Evolutionary conservation across 2,329 filamentous ascomycete species (phyloP).

Genomic region (Colletotrichum melonis): DNA sequence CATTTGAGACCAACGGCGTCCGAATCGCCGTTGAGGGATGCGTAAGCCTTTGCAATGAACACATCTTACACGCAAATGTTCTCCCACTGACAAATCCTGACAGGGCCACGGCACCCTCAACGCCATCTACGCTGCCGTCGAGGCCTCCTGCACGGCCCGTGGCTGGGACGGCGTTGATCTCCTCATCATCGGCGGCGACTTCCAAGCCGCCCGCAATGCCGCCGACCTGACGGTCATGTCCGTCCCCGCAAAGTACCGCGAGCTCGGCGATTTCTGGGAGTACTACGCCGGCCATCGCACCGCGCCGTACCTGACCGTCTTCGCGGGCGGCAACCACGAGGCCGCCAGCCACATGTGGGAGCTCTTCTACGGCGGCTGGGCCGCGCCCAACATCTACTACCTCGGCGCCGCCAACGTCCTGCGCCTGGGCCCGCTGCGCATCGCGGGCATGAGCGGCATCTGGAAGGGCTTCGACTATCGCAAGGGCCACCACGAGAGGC

Average conservation of each 20-base stretch:
- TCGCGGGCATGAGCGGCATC: constrained; percentile 91
- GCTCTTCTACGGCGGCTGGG: constrained; percentile 97
- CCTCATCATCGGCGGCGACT: constrained; percentile 95
- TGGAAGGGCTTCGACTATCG: constrained; percentile 93
- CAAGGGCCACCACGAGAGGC: constrained; percentile 83
- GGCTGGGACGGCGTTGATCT: constrained; percentile 87
- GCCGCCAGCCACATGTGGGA: constrained; percentile 91
- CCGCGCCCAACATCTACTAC: constrained; percentile 96
- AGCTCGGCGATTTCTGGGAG: constrained; percentile 90
- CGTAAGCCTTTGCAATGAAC: constrained; percentile 61
- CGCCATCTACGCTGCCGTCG: constrained; percentile 87
- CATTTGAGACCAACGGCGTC: constrained; percentile 60
- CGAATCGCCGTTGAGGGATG: constrained; percentile 90
- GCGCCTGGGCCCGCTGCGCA: constrained; percentile 84
- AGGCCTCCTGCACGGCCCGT: constrained; percentile 74
- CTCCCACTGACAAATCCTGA: neutral
- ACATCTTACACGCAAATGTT: neutral
- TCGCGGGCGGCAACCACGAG: constrained; percentile 96
- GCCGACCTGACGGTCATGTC: constrained; percentile 90
- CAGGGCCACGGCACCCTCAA: constrained; percentile 93
- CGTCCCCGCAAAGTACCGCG: constrained; percentile 87
- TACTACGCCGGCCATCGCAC: constrained; percentile 85
- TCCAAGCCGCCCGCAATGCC: constrained; percentile 86
- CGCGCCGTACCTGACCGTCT: constrained; percentile 91
- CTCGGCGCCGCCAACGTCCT: constrained; percentile 92